A percentile compares a stretch with the other conserved stretches of the same genome.
Conservation (phyloP, 2,329 filamentous ascomycete genomes). For the Penicillium verrucosum region DNA sequence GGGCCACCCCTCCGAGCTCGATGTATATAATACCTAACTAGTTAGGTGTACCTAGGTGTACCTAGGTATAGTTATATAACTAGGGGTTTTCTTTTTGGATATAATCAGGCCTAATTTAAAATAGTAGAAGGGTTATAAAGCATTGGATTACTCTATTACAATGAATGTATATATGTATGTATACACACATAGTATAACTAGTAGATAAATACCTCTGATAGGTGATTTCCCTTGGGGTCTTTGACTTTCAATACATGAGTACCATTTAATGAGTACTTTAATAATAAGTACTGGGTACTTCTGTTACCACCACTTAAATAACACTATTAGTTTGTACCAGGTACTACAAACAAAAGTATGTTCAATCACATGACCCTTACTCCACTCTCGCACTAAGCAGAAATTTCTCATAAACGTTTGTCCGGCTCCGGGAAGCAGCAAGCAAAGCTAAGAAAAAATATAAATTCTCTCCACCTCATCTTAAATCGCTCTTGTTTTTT, state of each 20-base stretch:
- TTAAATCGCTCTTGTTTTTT: conserved; percentile 1
- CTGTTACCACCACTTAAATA: no score
- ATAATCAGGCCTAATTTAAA: not conserved
- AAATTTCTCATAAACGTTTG: conserved; percentile 16
- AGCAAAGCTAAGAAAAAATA: conserved; percentile 22
- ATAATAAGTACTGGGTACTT: accelerated
- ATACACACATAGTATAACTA: no score
- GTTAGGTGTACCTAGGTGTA: no score
- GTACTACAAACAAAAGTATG: accelerated
- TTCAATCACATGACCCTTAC: not conserved
- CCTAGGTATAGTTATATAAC: not conserved
- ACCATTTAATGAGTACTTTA: accelerated
- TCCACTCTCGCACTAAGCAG: conserved; percentile 1
- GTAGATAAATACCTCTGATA: not conserved
- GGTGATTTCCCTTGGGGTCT: not conserved
- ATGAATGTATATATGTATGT: not conserved
- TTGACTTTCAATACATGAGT: not conserved
- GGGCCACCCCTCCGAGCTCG: conserved; percentile 9
- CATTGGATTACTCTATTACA: not conserved
- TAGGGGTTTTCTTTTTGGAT: not conserved
- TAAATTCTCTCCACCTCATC: conserved; percentile 10
- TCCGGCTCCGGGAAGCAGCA: conserved; percentile 21
- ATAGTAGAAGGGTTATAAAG: not conserved
- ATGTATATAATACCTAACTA: not conserved
- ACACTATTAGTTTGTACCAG: not conserved